These are phyloP conservation scores for Aureobasidium mangrovei DNA, from an alignment of 2,329 filamentous ascomycete genomes.

Conservation along the genomic window DNA sequence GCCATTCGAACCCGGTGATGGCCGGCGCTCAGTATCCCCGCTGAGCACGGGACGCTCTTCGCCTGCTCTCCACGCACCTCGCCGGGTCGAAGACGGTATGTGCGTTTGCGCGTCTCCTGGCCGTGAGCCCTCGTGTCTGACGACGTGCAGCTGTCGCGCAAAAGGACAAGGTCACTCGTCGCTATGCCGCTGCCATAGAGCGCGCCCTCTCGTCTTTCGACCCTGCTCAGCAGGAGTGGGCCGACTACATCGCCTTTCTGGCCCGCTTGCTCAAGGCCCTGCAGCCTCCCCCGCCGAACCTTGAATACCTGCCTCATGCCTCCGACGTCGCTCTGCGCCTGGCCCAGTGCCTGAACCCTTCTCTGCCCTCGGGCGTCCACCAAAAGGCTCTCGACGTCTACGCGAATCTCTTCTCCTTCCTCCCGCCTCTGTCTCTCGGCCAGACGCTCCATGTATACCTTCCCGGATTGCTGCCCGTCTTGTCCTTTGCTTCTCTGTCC, in stretches of 20 bases:
- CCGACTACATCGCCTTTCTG: slow-evolving; percentile 96
- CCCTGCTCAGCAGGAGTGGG: slow-evolving; percentile 92
- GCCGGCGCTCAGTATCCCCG: slow-evolving; percentile 59
- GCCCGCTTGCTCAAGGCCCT: slow-evolving; percentile 86
- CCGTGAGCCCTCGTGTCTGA: neutral
- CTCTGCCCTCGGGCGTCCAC: slow-evolving; percentile 89
- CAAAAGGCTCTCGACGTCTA: slow-evolving; percentile 97
- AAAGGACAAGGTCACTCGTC: slow-evolving; percentile 60
- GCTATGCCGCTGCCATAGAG: slow-evolving; percentile 84
- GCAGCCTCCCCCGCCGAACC: slow-evolving; percentile 70
- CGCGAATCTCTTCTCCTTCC: slow-evolving; percentile 74
- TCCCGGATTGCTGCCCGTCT: slow-evolving; percentile 76
- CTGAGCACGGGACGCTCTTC: slow-evolving; percentile 70
- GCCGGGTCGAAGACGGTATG: slow-evolving; percentile 69
- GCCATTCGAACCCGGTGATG: slow-evolving; percentile 53
- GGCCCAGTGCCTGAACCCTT: slow-evolving; percentile 89
- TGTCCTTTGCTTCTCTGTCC: slow-evolving; percentile 90
- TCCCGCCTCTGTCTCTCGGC: slow-evolving; percentile 58
- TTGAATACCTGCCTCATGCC: slow-evolving; percentile 70
- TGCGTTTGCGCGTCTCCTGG: slow-evolving; percentile 18
- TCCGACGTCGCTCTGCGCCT: slow-evolving; percentile 77
- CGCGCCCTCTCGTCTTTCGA: slow-evolving; percentile 84
- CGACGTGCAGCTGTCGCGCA: neutral
- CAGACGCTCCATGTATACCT: slow-evolving; percentile 80
- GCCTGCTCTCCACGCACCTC: slow-evolving; percentile 66